A percentile compares a stretch with the other conserved stretches of the same genome.
phyloP scores from a whole-genome alignment of 2,329 filamentous ascomycete species.

The Stachybotrys chlorohalonatus region DNA sequence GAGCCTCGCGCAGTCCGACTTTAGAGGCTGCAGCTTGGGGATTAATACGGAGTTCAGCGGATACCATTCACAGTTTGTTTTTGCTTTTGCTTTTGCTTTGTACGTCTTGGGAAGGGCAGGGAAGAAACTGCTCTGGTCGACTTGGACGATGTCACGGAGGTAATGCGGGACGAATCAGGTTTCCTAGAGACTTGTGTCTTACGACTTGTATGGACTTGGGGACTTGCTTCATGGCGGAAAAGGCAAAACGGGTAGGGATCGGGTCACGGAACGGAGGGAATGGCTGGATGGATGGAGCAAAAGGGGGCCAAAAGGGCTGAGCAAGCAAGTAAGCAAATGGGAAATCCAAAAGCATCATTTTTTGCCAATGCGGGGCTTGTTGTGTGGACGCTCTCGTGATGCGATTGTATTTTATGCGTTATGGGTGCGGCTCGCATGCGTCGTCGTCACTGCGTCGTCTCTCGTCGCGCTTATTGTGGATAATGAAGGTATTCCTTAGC shows the following conservation, averaged over 20 bases:
- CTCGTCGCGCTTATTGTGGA: no score
- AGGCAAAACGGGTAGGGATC: not conserved
- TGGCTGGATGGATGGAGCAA: not conserved
- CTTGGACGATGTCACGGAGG: not conserved
- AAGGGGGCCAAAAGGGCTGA: not conserved
- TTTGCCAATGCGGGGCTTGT: not conserved
- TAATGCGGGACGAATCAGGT: not conserved
- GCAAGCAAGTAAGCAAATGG: not conserved
- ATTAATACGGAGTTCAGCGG: not conserved
- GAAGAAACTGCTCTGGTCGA: not conserved
- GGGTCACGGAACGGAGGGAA: not conserved
- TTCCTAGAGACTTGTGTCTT: not conserved
- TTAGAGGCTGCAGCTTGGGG: not conserved
- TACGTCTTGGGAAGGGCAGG: not conserved
- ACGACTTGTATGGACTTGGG: not conserved
- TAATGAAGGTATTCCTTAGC: no score
- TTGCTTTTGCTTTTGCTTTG: not conserved
- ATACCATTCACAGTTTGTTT: conserved; percentile 1
- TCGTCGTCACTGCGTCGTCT: no score
- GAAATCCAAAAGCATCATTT: not conserved
- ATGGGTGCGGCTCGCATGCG: no score
- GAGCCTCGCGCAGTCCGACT: not conserved
- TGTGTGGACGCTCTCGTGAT: not conserved
- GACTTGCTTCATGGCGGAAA: not conserved
- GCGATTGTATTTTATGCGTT: no score